A percentile compares a stretch with the other conserved stretches of the same genome.
Conservation (phyloP, 768 basidiomycete genomes). For the Tylopilus sp. region DNA sequence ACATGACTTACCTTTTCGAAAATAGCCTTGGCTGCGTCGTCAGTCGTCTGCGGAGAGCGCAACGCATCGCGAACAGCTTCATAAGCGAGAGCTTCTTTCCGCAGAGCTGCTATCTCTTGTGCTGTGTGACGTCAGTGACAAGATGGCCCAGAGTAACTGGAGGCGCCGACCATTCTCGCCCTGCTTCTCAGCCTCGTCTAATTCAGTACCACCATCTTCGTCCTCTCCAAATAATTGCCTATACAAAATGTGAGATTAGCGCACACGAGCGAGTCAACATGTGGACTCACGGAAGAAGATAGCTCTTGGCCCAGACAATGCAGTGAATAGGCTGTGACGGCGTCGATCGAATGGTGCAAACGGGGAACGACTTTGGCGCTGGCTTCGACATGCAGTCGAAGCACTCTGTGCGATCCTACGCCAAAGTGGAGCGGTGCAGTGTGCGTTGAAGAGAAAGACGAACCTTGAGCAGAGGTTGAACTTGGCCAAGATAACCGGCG, state of each 20-base stretch:
- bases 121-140: conserved; percentile 41
- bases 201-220: conserved; percentile 72
- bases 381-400: conserved; percentile 95
- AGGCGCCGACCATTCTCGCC: conserved; percentile 79
- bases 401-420: conserved; percentile 85
- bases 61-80: conserved; percentile 70
- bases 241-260: conserved; percentile 1
- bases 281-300: conserved; percentile 77
- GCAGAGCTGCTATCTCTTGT: conserved; percentile 84
- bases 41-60: conserved; percentile 37
- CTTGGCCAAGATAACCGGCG: conserved; percentile 95
- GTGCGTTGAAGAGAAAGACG: conserved; percentile 4
- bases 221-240: conserved; percentile 97
- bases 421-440: not conserved
- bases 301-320: conserved; percentile 98
- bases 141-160: conserved; percentile 11
- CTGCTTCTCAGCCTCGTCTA: conserved; percentile 88
- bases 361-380: conserved; percentile 91
- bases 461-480: conserved; percentile 89
- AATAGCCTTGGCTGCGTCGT: conserved; percentile 59
- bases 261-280: not conserved
- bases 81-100: conserved; percentile 89
- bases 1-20: conserved; percentile 73
- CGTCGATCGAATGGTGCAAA: conserved; percentile 96
- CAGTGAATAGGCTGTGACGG: conserved; percentile 98